A percentile compares a stretch with the other conserved stretches of the same genome.
Evolutionary conservation across 371 early-diverging fungal species (phyloP).

Genomic region (Phascolomyces articulosus): DNA sequence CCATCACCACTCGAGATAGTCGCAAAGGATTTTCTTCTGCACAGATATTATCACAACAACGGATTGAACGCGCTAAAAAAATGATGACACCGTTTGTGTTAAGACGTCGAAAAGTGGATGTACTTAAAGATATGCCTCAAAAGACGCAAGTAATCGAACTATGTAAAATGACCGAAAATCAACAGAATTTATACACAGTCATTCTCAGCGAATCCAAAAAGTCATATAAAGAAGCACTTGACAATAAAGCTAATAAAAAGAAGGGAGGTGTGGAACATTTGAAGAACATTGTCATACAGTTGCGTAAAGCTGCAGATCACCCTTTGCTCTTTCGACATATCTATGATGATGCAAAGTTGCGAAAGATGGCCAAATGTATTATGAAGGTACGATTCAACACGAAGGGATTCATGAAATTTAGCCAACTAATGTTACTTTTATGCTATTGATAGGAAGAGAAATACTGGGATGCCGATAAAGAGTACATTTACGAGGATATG

Average conservation of each 20-base stretch:
- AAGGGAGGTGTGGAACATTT: constrained; percentile 32
- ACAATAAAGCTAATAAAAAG: constrained; percentile 13
- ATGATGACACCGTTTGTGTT: constrained; percentile 86
- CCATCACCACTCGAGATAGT: constrained; percentile 17
- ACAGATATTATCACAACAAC: constrained; percentile 56
- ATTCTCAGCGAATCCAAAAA: constrained; percentile 43
- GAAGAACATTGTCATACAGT: constrained; percentile 75
- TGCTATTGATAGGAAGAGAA: constrained; percentile 43
- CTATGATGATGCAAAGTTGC: constrained; percentile 60
- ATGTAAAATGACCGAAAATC: constrained; percentile 47
- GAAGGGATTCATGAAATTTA: too few relatives aligned
- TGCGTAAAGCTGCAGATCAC: constrained; percentile 88
- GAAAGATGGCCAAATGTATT: constrained; percentile 70
- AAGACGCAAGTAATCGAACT: constrained; percentile 57
- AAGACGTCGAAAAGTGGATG: constrained; percentile 72
- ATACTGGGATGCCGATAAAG: constrained; percentile 68
- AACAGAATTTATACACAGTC: constrained; percentile 44
- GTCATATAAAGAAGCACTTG: constrained; percentile 16
- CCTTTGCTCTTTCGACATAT: constrained; percentile 76
- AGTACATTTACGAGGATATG: constrained; percentile 88
- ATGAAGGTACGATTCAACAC: constrained; percentile 37
- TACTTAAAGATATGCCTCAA: constrained; percentile 69
- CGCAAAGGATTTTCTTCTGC: constrained; percentile 17
- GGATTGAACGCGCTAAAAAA: constrained; percentile 69
- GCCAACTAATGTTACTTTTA: too few relatives aligned